phyloP scores from a whole-genome alignment of 1,139 yeast species.

The Candida glucosophila region DNA sequence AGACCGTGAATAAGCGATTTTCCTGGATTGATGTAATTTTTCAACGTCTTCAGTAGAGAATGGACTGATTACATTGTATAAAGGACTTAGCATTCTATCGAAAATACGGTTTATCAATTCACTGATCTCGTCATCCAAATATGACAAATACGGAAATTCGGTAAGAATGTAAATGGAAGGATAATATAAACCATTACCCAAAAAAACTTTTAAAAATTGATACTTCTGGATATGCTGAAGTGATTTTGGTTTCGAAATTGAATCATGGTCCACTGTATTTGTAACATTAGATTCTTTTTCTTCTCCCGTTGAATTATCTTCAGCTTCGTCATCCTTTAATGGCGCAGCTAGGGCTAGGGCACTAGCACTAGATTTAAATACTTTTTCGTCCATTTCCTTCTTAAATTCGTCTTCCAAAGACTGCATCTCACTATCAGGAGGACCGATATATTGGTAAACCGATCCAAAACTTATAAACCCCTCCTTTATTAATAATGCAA shows the following conservation, averaged over 20 bases:
- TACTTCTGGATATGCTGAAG: conserved; percentile 17
- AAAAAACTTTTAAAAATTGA: conserved; percentile 42
- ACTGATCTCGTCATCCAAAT: conserved; percentile 45
- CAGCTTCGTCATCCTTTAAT: conserved; percentile 58
- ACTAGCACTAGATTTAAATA: conserved; percentile 59
- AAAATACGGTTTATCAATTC: conserved; percentile 44
- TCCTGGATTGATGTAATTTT: conserved; percentile 14
- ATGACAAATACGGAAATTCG: conserved; percentile 55
- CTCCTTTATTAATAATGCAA: conserved; percentile 53
- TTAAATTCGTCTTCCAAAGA: conserved; percentile 38
- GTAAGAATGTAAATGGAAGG: conserved; percentile 57
- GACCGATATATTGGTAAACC: conserved; percentile 48
- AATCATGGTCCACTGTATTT: conserved; percentile 6
- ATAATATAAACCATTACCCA: conserved; percentile 56
- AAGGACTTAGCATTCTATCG: conserved; percentile 42
- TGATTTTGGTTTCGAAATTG: conserved; percentile 7
- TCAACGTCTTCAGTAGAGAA: conserved; percentile 13
- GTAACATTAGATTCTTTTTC: conserved; percentile 26
- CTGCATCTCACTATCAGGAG: conserved; percentile 33
- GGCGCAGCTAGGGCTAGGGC: conserved; percentile 90
- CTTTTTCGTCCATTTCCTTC: conserved; percentile 50
- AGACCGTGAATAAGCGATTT: conserved; percentile 21
- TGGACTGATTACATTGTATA: conserved; percentile 21
- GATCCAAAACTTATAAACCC: conserved; percentile 62
- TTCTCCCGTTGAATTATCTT: conserved; percentile 21